A percentile compares a stretch with the other conserved stretches of the same genome.
Evolutionary conservation across 2,329 filamentous ascomycete genomes (phyloP).

Genomic region (Lasiodiplodia theobromae): DNA sequence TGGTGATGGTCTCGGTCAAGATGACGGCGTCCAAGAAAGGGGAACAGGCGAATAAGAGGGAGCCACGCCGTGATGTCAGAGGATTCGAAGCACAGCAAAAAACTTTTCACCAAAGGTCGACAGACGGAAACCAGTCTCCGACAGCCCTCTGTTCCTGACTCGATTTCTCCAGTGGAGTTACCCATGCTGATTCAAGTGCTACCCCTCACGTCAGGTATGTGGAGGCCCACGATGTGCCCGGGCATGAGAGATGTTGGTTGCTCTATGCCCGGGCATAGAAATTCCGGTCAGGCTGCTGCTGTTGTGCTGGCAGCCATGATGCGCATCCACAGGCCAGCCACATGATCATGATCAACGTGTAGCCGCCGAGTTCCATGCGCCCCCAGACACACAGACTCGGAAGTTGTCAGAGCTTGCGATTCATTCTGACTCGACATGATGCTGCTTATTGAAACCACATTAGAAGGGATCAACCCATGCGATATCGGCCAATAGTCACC

Average conservation of each 20-base stretch:
- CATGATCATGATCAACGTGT: slow-evolving; percentile 27
- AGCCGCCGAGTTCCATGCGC: slow-evolving; percentile 16
- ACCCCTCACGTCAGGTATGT: slow-evolving; percentile 17
- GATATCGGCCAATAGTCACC: slow-evolving; percentile 15
- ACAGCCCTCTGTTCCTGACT: slow-evolving; percentile 16
- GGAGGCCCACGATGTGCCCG: slow-evolving; percentile 17
- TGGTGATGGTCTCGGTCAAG: slow-evolving; percentile 1
- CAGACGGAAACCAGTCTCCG: slow-evolving; percentile 22
- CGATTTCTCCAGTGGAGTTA: slow-evolving; percentile 21
- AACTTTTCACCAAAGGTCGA: slow-evolving; percentile 22
- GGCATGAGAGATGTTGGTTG: slow-evolving; percentile 16
- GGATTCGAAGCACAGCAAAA: slow-evolving; percentile 11
- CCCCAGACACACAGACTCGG: slow-evolving; percentile 26
- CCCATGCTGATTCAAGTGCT: slow-evolving; percentile 19
- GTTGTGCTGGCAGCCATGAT: slow-evolving; percentile 20
- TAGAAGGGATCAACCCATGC: slow-evolving; percentile 6
- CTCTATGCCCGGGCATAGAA: slow-evolving; percentile 26
- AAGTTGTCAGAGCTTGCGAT: slow-evolving; percentile 13
- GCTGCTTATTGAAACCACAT: slow-evolving; percentile 21
- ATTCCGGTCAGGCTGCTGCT: slow-evolving; percentile 5
- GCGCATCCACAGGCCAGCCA: slow-evolving; percentile 19
- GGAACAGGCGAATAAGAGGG: not conserved
- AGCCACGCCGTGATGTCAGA: slow-evolving; percentile 16
- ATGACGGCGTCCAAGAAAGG: slow-evolving; percentile 8
- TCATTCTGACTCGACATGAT: slow-evolving; percentile 13